Percentiles rank a stretch among this genome's conserved stretches.
These are phyloP conservation scores for Fusarium annulatum DNA, from an alignment of 2,329 filamentous ascomycete species.

Conservation along the genomic window DNA sequence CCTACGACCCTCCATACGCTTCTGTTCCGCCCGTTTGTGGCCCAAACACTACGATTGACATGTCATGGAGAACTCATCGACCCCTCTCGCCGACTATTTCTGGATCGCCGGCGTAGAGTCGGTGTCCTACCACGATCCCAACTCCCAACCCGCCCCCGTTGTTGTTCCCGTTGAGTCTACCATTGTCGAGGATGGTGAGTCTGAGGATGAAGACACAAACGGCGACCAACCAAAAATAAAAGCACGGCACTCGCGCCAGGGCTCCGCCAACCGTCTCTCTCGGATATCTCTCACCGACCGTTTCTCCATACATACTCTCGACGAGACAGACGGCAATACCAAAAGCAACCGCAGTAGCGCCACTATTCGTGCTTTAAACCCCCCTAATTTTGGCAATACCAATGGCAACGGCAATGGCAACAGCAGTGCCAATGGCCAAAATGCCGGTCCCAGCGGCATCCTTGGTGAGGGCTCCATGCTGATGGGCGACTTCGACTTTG, in stretches of 20 bases:
- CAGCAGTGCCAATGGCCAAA: slow-evolving; percentile 28
- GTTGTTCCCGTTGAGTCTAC: slow-evolving; percentile 62
- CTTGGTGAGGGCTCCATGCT: slow-evolving; percentile 50
- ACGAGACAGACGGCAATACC: slow-evolving; percentile 68
- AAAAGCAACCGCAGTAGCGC: slow-evolving; percentile 74
- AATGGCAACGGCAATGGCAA: slow-evolving; percentile 35
- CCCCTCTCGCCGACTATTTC: slow-evolving; percentile 78
- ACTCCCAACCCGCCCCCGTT: slow-evolving; percentile 43
- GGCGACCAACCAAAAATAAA: slow-evolving; percentile 41
- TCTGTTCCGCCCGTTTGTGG: slow-evolving; percentile 37
- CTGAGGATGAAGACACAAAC: slow-evolving; percentile 55
- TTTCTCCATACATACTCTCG: slow-evolving; percentile 65
- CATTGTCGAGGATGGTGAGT: slow-evolving; percentile 72
- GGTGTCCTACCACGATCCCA: slow-evolving; percentile 70
- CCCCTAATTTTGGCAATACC: slow-evolving; percentile 35
- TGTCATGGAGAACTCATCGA: slow-evolving; percentile 71
- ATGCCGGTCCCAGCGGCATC: slow-evolving; percentile 37
- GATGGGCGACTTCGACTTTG: slow-evolving; percentile 85
- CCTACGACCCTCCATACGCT: slow-evolving; percentile 4
- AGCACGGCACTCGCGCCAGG: slow-evolving; percentile 69
- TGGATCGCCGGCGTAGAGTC: slow-evolving; percentile 80
- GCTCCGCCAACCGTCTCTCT: slow-evolving; percentile 68
- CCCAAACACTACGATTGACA: slow-evolving; percentile 50
- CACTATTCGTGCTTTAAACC: slow-evolving; percentile 65
- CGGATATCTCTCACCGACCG: slow-evolving; percentile 63